Evolutionary conservation across 2,329 filamentous ascomycete genomes (phyloP).

Genomic region (Pseudogymnoascus sp.): DNA sequence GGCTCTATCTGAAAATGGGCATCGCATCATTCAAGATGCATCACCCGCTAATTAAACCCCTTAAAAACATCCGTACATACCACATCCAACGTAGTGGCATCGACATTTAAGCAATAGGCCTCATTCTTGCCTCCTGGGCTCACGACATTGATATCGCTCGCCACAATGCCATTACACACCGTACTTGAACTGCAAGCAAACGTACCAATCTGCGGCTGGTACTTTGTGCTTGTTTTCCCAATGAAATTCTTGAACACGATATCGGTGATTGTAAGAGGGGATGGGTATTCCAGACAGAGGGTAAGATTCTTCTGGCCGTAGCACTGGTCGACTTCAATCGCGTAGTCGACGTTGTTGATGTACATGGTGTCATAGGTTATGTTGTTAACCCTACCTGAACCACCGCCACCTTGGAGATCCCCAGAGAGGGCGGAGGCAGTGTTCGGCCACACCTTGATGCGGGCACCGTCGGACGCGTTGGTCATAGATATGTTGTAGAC

Average conservation of each 20-base stretch:
- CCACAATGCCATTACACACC: slow-evolving; percentile 43
- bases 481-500: slow-evolving; percentile 42
- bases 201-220: slow-evolving; percentile 37
- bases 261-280: slow-evolving; percentile 46
- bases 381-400: slow-evolving; percentile 53
- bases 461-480: slow-evolving; percentile 48
- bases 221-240: slow-evolving; percentile 42
- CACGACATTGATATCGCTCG: slow-evolving; percentile 37
- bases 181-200: slow-evolving; percentile 40
- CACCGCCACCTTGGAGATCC: slow-evolving; percentile 40
- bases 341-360: slow-evolving; percentile 55
- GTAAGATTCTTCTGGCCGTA: slow-evolving; percentile 55
- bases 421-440: slow-evolving; percentile 44
- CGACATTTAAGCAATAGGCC: slow-evolving; percentile 39
- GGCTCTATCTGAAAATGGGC: background rate
- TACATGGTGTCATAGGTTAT: slow-evolving; percentile 58
- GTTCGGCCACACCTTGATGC: slow-evolving; percentile 61
- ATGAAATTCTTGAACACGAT: slow-evolving; percentile 48
- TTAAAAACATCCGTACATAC: slow-evolving; percentile 26
- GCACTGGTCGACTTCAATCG: slow-evolving; percentile 58
- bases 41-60: slow-evolving; percentile 22
- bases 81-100: slow-evolving; percentile 30
- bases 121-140: slow-evolving; percentile 38
- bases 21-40: background rate
- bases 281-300: slow-evolving; percentile 51